phyloP scores from a whole-genome alignment of 352 stramenopile species.

The Achlya hypogyna region DNA sequence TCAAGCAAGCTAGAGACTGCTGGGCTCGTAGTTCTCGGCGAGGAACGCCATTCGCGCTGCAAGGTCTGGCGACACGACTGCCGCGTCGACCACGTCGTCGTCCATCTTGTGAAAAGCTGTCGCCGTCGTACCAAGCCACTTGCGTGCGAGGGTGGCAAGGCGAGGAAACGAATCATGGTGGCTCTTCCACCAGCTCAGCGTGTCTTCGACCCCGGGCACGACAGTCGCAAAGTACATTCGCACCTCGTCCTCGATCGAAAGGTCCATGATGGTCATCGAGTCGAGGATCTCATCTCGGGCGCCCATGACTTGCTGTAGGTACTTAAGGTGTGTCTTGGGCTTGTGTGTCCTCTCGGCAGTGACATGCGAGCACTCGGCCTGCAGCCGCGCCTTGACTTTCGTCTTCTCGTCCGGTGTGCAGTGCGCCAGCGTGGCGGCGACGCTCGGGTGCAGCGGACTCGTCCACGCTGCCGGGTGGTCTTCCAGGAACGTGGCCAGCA shows the following conservation, averaged over 20 bases:
- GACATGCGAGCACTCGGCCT: not conserved
- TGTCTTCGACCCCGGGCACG: slow-evolving; percentile 3
- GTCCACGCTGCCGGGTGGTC: slow-evolving; percentile 1
- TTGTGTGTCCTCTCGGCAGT: not conserved
- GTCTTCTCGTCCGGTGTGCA: not conserved
- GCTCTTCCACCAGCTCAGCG: not conserved
- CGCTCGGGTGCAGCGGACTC: not conserved
- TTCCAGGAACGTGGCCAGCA: not conserved
- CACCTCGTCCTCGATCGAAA: not conserved
- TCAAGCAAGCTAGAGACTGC: no score
- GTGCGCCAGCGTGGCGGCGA: slow-evolving; percentile 13
- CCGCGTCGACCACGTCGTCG: not conserved
- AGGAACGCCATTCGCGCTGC: not conserved
- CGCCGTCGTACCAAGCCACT: not conserved
- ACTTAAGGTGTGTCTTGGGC: not conserved
- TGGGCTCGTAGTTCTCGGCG: not conserved
- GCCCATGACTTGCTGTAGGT: slow-evolving; percentile 5
- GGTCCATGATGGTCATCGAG: not conserved
- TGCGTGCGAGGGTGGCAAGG: not conserved
- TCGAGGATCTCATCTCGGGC: not conserved
- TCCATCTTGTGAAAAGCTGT: not conserved
- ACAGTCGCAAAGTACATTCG: slow-evolving; percentile 9
- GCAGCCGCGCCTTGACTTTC: not conserved
- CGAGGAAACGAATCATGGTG: slow-evolving; percentile 7
- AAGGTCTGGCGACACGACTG: not conserved